Evolutionary conservation across 345 rosid species (phyloP).

Genomic region (Triadica sebifera): DNA sequence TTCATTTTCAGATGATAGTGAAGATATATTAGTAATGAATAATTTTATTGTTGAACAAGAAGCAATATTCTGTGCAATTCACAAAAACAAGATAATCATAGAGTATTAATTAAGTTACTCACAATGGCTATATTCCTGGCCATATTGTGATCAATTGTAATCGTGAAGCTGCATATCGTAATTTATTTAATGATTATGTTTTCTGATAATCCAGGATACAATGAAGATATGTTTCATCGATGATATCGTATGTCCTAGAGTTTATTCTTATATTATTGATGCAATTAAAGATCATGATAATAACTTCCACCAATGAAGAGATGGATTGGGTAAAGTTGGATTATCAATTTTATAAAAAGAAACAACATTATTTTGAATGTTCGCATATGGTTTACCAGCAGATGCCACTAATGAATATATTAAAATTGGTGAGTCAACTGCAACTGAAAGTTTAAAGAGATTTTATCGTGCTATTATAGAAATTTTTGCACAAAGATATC

Average conservation of each 20-base stretch:
- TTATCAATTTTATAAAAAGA: background rate
- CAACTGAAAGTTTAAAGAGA: background rate
- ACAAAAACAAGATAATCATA: too few relatives aligned
- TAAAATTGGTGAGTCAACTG: background rate
- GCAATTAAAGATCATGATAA: too few relatives aligned
- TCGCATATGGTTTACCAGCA: background rate
- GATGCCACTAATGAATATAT: too few relatives aligned
- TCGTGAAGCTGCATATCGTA: background rate
- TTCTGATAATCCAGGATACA: background rate
- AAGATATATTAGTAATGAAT: too few relatives aligned
- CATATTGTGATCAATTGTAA: background rate
- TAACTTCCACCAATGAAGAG: background rate
- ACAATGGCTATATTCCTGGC: background rate
- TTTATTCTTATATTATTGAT: too few relatives aligned
- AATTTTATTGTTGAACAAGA: too few relatives aligned
- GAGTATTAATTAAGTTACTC: too few relatives aligned
- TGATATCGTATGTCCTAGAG: too few relatives aligned
- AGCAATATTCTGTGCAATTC: too few relatives aligned
- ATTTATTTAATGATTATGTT: too few relatives aligned
- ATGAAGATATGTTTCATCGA: background rate
- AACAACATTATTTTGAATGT: background rate
- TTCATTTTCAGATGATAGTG: too few relatives aligned
- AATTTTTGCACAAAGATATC: too few relatives aligned
- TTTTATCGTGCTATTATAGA: background rate
- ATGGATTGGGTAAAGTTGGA: background rate